These are phyloP conservation scores for Nemania serpens DNA, from an alignment of 2,329 filamentous ascomycete genomes.

Conservation along the genomic window DNA sequence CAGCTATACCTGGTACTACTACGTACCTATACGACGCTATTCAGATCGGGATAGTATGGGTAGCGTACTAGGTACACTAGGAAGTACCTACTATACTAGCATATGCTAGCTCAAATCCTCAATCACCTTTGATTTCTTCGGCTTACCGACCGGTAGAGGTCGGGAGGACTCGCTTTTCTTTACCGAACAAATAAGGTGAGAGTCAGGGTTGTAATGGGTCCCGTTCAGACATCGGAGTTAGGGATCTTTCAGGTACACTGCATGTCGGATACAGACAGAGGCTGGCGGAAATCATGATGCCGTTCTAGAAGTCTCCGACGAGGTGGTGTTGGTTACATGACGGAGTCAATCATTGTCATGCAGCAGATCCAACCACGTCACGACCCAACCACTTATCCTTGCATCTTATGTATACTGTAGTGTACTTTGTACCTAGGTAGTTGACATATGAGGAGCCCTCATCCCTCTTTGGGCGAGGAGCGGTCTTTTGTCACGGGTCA, in stretches of 20 bases:
- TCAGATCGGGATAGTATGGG: not conserved
- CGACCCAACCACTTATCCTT: conserved; percentile 7
- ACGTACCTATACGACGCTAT: not conserved
- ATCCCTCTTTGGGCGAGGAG: not conserved
- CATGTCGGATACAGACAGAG: conserved; percentile 4
- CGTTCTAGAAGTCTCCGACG: not conserved
- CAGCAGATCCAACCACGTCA: conserved; percentile 9
- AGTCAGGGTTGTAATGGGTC: not conserved
- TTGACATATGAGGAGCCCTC: conserved; percentile 4
- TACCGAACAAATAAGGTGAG: not conserved
- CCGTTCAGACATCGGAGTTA: not conserved
- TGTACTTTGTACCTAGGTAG: not conserved
- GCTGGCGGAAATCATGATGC: conserved; percentile 4
- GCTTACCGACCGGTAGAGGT: too few species aligned
- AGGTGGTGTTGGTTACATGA: not conserved
- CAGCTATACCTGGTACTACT: conserved; percentile 10
- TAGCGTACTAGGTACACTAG: not conserved
- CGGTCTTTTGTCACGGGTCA: conserved; percentile 8
- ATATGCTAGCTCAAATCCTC: too few species aligned
- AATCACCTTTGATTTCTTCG: too few species aligned
- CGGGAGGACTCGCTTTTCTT: not conserved
- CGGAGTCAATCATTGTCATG: not conserved
- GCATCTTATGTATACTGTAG: not conserved
- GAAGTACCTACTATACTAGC: too few species aligned
- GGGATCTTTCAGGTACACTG: conserved; percentile 9